A percentile compares a stretch with the other conserved stretches of the same genome.
Evolutionary conservation across 371 early-diverging fungal genomes (phyloP).

Genomic region (Apophysomyces variabilis): DNA sequence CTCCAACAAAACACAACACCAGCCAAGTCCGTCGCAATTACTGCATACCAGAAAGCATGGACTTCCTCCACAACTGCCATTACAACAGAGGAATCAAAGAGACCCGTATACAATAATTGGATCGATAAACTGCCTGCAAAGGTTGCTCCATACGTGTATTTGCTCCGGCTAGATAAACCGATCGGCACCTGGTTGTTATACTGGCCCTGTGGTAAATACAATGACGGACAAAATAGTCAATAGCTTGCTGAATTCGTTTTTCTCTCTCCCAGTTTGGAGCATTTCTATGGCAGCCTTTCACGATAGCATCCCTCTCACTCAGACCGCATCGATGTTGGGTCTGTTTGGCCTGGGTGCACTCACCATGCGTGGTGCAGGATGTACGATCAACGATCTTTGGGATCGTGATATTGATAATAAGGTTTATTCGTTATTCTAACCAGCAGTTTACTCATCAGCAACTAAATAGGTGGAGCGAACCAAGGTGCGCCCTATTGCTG

Average conservation of each 20-base stretch:
- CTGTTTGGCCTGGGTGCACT: slow-evolving; percentile 91
- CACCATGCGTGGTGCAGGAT: slow-evolving; percentile 97
- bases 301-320: slow-evolving; percentile 48
- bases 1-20: not conserved
- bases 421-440: slow-evolving; percentile 25
- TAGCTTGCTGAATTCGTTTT: slow-evolving; percentile 3
- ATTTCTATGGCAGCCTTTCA: slow-evolving; percentile 82
- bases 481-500: slow-evolving; percentile 82
- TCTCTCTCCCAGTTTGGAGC: slow-evolving; percentile 65
- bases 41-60: not conserved
- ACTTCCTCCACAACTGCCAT: not conserved
- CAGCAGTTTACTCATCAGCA: not conserved
- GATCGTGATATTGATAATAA: slow-evolving; percentile 86
- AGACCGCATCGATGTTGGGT: slow-evolving; percentile 69
- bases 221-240: not conserved
- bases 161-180: slow-evolving; percentile 89
- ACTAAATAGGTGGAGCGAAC: slow-evolving; percentile 79
- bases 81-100: not conserved
- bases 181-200: slow-evolving; percentile 91
- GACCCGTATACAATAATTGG: slow-evolving; percentile 39
- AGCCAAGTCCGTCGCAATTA: not conserved
- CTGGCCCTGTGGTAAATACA: slow-evolving; percentile 80
- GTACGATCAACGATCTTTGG: slow-evolving; percentile 98
- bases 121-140: slow-evolving; percentile 47
- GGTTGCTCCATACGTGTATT: slow-evolving; percentile 71